A percentile compares a stretch with the other conserved stretches of the same genome.
phyloP scores from a whole-genome alignment of 1,284 basidiomycete species.

The Leccinum insigne region DNA sequence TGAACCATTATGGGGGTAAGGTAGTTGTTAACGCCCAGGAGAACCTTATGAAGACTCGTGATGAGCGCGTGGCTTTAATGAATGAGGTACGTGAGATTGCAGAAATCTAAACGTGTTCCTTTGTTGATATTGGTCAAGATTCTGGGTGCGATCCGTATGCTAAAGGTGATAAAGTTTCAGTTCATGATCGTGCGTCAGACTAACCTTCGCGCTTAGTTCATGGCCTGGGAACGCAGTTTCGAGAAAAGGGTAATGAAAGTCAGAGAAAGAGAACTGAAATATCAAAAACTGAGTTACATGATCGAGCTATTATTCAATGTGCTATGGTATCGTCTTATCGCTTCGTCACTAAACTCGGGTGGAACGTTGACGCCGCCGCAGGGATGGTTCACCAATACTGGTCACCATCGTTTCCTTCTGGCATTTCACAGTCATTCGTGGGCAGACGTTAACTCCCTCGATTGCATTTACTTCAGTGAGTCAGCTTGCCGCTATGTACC shows the following conservation, averaged over 20 bases:
- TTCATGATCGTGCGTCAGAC: background rate
- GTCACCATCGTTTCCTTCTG: conserved; percentile 81
- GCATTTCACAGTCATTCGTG: conserved; percentile 78
- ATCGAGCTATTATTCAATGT: conserved; percentile 83
- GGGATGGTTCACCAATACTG: conserved; percentile 73
- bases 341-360: conserved; percentile 4
- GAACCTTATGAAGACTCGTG: conserved; percentile 89
- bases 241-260: conserved; percentile 75
- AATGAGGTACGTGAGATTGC: conserved; percentile 62
- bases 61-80: conserved; percentile 90
- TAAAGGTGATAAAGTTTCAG: conserved; percentile 56
- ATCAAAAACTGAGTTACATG: conserved; percentile 82
- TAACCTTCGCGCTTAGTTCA: conserved; percentile 55
- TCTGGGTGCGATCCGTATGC: conserved; percentile 89
- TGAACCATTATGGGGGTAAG: conserved; percentile 89
- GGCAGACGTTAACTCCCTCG: conserved; percentile 74
- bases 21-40: conserved; percentile 85
- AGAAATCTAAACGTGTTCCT: background rate
- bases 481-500: conserved; percentile 6
- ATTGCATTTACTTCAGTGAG: conserved; percentile 71
- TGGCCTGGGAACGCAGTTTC: conserved; percentile 95
- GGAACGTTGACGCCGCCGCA: conserved; percentile 24
- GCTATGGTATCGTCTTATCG: conserved; percentile 58
- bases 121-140: conserved; percentile 44
- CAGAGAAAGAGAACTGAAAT: conserved; percentile 79